Evolutionary conservation across 306 rosid species (phyloP).

Genomic region (Vigna angularis): DNA sequence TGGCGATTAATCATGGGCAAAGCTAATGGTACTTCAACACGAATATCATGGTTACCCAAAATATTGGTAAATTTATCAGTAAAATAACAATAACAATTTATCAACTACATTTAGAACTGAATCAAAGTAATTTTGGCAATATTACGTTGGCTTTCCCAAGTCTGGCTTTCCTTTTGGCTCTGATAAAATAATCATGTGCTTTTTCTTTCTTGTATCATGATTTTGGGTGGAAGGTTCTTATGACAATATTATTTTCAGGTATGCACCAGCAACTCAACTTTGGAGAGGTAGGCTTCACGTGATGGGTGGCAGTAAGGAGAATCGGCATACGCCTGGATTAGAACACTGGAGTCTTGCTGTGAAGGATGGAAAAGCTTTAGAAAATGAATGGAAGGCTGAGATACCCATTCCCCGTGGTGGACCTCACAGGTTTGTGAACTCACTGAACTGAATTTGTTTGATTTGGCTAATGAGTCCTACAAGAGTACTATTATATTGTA

Average conservation of each 20-base stretch:
- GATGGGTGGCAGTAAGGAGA: slow-evolving; percentile 99
- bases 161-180: slow-evolving; percentile 15
- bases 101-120: not conserved
- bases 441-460: slow-evolving; percentile 13
- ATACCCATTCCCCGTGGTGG: slow-evolving; percentile 96
- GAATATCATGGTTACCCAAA: too few relatives aligned
- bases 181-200: slow-evolving; percentile 15
- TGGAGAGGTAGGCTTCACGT: slow-evolving; percentile 98
- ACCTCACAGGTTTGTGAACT: slow-evolving; percentile 80
- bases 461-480: slow-evolving; percentile 3
- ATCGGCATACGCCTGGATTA: slow-evolving; percentile 88
- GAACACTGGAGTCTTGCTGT: slow-evolving; percentile 98
- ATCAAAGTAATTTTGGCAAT: slow-evolving; percentile 1
- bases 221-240: slow-evolving; percentile 35
- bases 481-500: not conserved
- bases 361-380: slow-evolving; percentile 80
- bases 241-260: slow-evolving; percentile 58
- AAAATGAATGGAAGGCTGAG: slow-evolving; percentile 81
- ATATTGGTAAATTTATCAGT: not conserved
- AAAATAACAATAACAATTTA: slow-evolving; percentile 3
- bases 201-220: slow-evolving; percentile 21
- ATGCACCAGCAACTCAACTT: slow-evolving; percentile 95
- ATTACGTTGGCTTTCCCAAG: slow-evolving; percentile 16
- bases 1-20: too few relatives aligned
- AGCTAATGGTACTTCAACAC: too few relatives aligned